Base-by-base conservation (phyloP, 257 asterid species). In the Lithospermum erythrorhizon region DNA sequence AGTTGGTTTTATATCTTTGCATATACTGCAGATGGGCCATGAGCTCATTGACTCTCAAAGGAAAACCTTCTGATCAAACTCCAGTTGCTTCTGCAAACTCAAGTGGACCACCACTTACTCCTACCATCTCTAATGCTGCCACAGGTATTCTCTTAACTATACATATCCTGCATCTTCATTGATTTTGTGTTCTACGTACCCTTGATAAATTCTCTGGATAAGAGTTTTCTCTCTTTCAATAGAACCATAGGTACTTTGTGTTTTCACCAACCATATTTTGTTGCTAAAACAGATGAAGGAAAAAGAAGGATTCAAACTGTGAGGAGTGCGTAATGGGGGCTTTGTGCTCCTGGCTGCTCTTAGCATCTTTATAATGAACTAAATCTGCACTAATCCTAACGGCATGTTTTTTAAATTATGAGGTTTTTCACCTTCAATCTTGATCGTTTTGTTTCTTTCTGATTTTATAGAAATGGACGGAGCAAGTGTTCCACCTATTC, bases 1-100 rank as follows among this genome's bases (percentile, higher is more conserved):
- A 21, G 53, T 55, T 55, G 41, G 30, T 51, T 55, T 63, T 45
- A 21, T 41, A 19, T 60, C 41, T 41, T 47, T 18, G 59, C 32
- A 61, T 62, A 51, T 79, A 67, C 59, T 84, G 80, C 94, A 93
- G 98, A 78, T 93, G 98, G 98, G 98, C 96, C 32, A 93, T 93
- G 97, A 93, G 98, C 78, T 93, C 97, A 19, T 87, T 93, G 86
- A 84, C 95, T 32, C 63, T 78, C 55, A 93, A 84, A 83, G 95
- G 95, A 69, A 93, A 93, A 84, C 76, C 93, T 76, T 76, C 82
- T 45, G 97, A 93, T 66, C 95, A 75, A 68, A 72, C 66, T 73
- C 70, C 76, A 22, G 61, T 73, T 64, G 64, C 87, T 72, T 69
- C 95, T 71, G 66, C 85, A 68, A 80, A 71, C 75, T 66, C 84